Conservation (phyloP, 345 rosid genomes). For the Camelina sativa region DNA sequence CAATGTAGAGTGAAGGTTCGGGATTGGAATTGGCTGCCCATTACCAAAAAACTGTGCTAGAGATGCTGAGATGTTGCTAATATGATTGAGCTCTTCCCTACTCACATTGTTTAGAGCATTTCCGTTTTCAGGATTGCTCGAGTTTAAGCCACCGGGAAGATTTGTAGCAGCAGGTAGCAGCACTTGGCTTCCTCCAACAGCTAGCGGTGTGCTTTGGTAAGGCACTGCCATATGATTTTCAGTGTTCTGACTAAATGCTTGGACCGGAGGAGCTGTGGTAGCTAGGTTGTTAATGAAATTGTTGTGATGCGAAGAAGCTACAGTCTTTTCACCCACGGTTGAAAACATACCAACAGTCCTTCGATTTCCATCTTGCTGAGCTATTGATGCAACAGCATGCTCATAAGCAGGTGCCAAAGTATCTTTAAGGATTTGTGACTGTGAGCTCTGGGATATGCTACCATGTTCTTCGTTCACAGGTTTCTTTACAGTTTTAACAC, state of each 20-base stretch:
- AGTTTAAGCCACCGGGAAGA: conserved; percentile 45
- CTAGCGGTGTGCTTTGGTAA: conserved; percentile 39
- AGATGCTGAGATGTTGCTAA: conserved; percentile 73
- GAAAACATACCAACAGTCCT: conserved; percentile 41
- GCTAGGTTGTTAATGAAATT: conserved; percentile 27
- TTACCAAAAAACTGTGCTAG: conserved; percentile 75
- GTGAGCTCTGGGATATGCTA: conserved; percentile 42
- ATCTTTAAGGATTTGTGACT: conserved; percentile 34
- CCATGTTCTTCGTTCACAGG: conserved; percentile 44
- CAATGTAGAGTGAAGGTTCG: conserved; percentile 63
- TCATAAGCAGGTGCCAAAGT: conserved; percentile 34
- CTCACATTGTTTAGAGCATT: conserved; percentile 54
- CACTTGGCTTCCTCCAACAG: conserved; percentile 57
- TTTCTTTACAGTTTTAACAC: conserved; percentile 50
- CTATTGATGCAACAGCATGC: conserved; percentile 35
- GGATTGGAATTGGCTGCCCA: conserved; percentile 74
- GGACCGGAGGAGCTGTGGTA: conserved; percentile 47
- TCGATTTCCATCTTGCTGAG: conserved; percentile 35
- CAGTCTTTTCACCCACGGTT: conserved; percentile 24
- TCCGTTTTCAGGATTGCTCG: conserved; percentile 43
- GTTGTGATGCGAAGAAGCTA: conserved; percentile 36
- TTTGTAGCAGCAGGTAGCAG: conserved; percentile 40
- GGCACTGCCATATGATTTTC: conserved; percentile 44
- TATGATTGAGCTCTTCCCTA: conserved; percentile 60
- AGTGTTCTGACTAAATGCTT: conserved; percentile 42